Percentiles rank a stretch among this genome's conserved stretches.
phyloP scores from a whole-genome alignment of 2,329 filamentous ascomycete species.

The Cladosporium sp. region DNA sequence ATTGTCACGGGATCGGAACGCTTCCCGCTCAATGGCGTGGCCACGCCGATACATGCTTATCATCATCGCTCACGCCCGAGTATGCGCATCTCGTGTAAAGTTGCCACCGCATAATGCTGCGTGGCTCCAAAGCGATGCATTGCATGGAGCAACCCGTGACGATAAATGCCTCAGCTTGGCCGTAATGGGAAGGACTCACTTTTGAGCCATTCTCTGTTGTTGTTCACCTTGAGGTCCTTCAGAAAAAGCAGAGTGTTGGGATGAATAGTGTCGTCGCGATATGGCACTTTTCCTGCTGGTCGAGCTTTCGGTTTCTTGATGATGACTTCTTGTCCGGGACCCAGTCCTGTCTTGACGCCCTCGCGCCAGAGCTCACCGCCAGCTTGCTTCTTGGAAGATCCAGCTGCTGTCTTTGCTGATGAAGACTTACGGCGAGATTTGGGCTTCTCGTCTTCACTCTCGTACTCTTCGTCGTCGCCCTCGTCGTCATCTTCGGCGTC shows the following conservation, averaged over 20 bases:
- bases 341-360: slow-evolving; percentile 52
- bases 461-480: slow-evolving; percentile 31
- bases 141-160: not conserved
- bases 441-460: slow-evolving; percentile 28
- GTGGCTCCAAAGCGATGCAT: not conserved
- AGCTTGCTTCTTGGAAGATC: not conserved
- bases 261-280: slow-evolving; percentile 55
- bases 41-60: not conserved
- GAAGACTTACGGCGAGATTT: slow-evolving; percentile 12
- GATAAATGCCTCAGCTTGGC: too few relatives aligned
- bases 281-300: slow-evolving; percentile 55
- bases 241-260: slow-evolving; percentile 62
- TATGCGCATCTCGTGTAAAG: not conserved
- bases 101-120: not conserved
- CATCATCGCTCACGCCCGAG: not conserved
- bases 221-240: slow-evolving; percentile 55
- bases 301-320: slow-evolving; percentile 62
- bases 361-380: slow-evolving; percentile 47
- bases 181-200: slow-evolving; percentile 37
- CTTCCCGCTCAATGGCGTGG: not conserved
- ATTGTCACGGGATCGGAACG: not conserved
- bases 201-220: slow-evolving; percentile 62
- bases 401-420: slow-evolving; percentile 19
- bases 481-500: slow-evolving; percentile 30
- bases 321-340: slow-evolving; percentile 57